These are phyloP conservation scores for Didymella sp. DNA, from an alignment of 2,329 filamentous ascomycete species.

Conservation along the genomic window DNA sequence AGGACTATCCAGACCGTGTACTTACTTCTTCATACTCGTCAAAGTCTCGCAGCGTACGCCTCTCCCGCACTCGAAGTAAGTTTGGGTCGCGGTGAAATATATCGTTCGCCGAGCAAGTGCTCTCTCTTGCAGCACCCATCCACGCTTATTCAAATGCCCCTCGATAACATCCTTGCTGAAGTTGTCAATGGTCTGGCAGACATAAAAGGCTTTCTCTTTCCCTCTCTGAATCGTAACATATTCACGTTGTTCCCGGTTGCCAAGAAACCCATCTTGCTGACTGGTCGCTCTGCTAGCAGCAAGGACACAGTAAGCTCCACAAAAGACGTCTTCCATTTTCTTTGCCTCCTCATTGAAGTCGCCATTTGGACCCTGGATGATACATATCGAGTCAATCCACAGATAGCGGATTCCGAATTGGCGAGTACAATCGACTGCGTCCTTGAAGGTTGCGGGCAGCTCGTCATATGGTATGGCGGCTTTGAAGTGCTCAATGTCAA, in stretches of 20 bases:
- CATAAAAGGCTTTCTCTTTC: conserved; percentile 6
- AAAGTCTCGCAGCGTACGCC: conserved; percentile 30
- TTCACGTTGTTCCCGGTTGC: neutral
- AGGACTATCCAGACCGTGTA: neutral
- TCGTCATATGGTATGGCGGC: neutral
- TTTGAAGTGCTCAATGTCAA: neutral
- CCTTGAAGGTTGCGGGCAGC: conserved; percentile 28
- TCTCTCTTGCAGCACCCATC: conserved; percentile 39
- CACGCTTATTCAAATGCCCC: conserved; percentile 24
- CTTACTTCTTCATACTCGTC: conserved; percentile 26
- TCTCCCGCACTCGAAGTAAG: conserved; percentile 38
- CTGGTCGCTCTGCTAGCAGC: conserved; percentile 26
- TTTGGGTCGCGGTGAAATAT: conserved; percentile 33
- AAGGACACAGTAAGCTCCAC: conserved; percentile 31
- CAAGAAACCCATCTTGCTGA: conserved; percentile 25
- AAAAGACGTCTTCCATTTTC: conserved; percentile 34
- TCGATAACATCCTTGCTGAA: conserved; percentile 29
- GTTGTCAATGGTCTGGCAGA: conserved; percentile 30
- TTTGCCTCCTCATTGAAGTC: conserved; percentile 33
- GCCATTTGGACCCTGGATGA: conserved; percentile 30
- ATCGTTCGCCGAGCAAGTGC: conserved; percentile 35
- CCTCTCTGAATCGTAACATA: neutral
- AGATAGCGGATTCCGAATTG: conserved; percentile 27
- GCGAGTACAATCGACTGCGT: conserved; percentile 31
- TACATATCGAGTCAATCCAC: conserved; percentile 42